Evolutionary conservation across 495 filamentous ascomycete species (phyloP).

Genomic region (Monascus purpureus): DNA sequence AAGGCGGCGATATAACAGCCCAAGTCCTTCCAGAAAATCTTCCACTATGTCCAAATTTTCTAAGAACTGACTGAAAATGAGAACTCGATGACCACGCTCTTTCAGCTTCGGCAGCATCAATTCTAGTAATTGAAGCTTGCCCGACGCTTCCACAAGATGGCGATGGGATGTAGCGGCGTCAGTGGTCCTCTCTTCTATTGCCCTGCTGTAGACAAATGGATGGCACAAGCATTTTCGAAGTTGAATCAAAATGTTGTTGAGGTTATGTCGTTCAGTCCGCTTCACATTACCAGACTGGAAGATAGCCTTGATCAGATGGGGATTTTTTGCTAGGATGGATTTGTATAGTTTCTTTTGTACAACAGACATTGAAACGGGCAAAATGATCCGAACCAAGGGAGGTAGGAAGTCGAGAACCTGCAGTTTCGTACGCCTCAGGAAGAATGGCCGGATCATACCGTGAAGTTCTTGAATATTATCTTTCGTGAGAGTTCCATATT

Average conservation of each 20-base stretch:
- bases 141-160: conserved; percentile 80
- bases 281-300: conserved; percentile 53
- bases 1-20: conserved; percentile 58
- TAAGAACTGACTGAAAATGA: conserved; percentile 95
- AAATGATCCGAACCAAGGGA: conserved; percentile 83
- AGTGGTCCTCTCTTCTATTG: conserved; percentile 66
- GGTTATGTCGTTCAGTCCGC: conserved; percentile 52
- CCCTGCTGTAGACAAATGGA: conserved; percentile 80
- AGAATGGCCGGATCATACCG: conserved; percentile 71
- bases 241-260: conserved; percentile 93
- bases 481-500: conserved; percentile 60
- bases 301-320: conserved; percentile 76
- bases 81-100: conserved; percentile 76
- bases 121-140: conserved; percentile 76
- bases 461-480: conserved; percentile 74
- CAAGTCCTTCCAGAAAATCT: conserved; percentile 69
- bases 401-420: conserved; percentile 83
- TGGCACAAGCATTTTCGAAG: conserved; percentile 90
- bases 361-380: conserved; percentile 83
- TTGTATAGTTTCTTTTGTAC: conserved; percentile 92
- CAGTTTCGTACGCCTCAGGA: conserved; percentile 72
- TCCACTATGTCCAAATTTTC: conserved; percentile 80
- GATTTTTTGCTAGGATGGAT: conserved; percentile 80
- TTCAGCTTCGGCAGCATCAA: conserved; percentile 83
- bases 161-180: conserved; percentile 43